Evolutionary conservation across 1,284 basidiomycete genomes (phyloP).

Genomic region (Anthracocystis walkeri): DNA sequence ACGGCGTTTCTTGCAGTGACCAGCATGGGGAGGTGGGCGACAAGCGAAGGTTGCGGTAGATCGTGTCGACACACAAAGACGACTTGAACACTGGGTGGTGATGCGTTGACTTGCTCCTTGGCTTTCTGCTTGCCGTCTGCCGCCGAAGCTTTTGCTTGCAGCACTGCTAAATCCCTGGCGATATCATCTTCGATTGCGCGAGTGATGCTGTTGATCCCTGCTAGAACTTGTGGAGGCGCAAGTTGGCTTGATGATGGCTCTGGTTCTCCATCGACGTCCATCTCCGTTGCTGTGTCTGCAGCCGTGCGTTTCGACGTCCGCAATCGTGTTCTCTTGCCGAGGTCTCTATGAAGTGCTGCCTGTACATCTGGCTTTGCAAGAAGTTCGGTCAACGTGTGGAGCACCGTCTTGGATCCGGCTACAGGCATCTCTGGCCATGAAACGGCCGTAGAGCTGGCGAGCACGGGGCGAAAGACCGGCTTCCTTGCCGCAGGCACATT

Average conservation of each 20-base stretch:
- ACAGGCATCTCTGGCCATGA: conserved; percentile 49
- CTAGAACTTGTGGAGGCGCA: conserved; percentile 22
- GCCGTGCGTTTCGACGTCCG: not conserved
- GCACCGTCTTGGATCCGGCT: conserved; percentile 44
- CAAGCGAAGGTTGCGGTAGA: conserved; percentile 23
- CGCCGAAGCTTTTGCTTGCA: not conserved
- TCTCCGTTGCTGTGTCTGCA: not conserved
- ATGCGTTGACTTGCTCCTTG: not conserved
- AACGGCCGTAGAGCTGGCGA: conserved; percentile 45
- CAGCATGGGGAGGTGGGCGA: conserved; percentile 49
- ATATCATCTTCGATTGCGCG: conserved; percentile 38
- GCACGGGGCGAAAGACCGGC: conserved; percentile 49
- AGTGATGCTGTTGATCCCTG: conserved; percentile 48
- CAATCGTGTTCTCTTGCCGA: conserved; percentile 16
- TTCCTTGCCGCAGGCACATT: conserved; percentile 30
- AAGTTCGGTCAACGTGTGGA: conserved; percentile 46
- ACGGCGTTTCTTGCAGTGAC: conserved; percentile 38
- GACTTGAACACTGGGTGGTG: conserved; percentile 12
- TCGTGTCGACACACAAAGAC: conserved; percentile 53
- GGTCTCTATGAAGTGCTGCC: conserved; percentile 16
- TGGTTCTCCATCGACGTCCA: conserved; percentile 9
- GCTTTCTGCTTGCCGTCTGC: conserved; percentile 12
- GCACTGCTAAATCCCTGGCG: conserved; percentile 6
- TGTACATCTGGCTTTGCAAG: conserved; percentile 22
- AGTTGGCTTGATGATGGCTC: not conserved